Conservation (phyloP, 306 rosid species). For the Luffa aegyptiaca region DNA sequence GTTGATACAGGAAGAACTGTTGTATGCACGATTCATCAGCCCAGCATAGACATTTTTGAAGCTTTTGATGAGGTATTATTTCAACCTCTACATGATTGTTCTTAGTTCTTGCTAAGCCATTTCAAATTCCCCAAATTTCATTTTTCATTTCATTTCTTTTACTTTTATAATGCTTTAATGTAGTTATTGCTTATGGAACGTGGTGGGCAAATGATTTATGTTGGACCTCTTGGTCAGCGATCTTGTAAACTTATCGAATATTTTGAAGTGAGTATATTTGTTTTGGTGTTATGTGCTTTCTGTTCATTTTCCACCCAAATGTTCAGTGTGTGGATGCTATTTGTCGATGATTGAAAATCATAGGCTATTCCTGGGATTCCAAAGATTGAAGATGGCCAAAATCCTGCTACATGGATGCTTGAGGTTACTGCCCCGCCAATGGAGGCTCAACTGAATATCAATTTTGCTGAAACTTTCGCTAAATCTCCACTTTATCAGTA, state of each 20-base stretch:
- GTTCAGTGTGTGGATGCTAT: not conserved
- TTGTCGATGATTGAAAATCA: slow-evolving; percentile 4
- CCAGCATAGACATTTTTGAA: slow-evolving; percentile 37
- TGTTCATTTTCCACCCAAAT: too few relatives aligned
- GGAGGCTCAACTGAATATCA: slow-evolving; percentile 39
- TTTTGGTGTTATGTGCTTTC: not conserved
- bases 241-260: slow-evolving; percentile 27
- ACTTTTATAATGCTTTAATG: not conserved
- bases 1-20: slow-evolving; percentile 38
- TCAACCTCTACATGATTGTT: not conserved
- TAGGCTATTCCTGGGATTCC: slow-evolving; percentile 51
- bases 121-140: too few relatives aligned
- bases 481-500: slow-evolving; percentile 41
- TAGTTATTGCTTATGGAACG: slow-evolving; percentile 29
- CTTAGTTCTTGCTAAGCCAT: too few relatives aligned
- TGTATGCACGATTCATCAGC: slow-evolving; percentile 39
- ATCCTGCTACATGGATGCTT: slow-evolving; percentile 81
- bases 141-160: too few relatives aligned
- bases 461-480: slow-evolving; percentile 47
- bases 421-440: slow-evolving; percentile 50
- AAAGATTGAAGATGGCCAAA: slow-evolving; percentile 39
- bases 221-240: slow-evolving; percentile 26
- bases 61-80: slow-evolving; percentile 32
- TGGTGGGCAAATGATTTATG: slow-evolving; percentile 36
- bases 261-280: slow-evolving; percentile 22